phyloP scores from a whole-genome alignment of 2,329 filamentous ascomycete species.

The Colletotrichum zoysiae region DNA sequence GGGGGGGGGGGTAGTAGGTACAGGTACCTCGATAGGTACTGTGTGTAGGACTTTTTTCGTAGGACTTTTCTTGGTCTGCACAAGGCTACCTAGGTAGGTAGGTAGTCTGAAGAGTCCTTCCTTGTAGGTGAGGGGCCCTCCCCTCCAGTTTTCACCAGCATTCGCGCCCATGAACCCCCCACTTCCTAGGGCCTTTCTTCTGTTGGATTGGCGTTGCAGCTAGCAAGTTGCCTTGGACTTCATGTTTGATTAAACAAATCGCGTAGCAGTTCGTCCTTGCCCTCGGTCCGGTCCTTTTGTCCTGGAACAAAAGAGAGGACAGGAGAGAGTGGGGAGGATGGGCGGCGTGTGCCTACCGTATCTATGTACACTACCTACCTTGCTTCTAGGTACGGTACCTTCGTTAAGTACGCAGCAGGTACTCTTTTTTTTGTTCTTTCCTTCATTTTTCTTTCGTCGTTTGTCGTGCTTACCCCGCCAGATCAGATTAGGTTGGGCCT shows the following conservation, averaged over 20 bases:
- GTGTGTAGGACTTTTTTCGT: constrained; percentile 34
- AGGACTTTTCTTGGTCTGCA: constrained; percentile 26
- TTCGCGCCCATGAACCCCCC: neutral
- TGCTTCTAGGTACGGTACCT: no score
- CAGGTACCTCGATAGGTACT: no score
- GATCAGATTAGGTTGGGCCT: constrained; percentile 24
- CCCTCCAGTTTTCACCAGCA: neutral
- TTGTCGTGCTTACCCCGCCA: constrained; percentile 34
- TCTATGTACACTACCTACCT: no score
- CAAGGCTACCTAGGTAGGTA: no score
- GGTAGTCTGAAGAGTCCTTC: no score
- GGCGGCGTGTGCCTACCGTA: neutral
- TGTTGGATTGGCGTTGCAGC: neutral
- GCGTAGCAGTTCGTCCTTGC: neutral
- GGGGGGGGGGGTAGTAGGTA: no score
- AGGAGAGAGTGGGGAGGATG: neutral
- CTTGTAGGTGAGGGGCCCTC: neutral
- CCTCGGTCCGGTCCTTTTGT: constrained; percentile 20
- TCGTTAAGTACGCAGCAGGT: no score
- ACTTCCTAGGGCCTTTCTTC: neutral
- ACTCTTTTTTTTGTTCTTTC: neutral
- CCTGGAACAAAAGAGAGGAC: neutral
- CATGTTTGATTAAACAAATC: neutral
- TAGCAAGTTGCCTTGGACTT: neutral
- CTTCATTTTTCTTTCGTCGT: constrained; percentile 4